Conservation (phyloP, 805 yeast genomes). For the Nakazawaea peltata region DNA sequence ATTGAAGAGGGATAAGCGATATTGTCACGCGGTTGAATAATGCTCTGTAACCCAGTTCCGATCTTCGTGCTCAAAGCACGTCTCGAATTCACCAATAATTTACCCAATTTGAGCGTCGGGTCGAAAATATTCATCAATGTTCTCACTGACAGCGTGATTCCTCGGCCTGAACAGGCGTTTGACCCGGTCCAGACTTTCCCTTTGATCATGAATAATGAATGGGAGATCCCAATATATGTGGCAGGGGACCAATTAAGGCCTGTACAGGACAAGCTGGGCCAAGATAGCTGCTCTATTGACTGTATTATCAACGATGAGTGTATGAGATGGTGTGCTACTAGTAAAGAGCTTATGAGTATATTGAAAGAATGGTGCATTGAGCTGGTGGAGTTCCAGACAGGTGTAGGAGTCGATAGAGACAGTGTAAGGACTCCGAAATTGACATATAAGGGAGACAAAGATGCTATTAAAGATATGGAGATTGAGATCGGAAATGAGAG, state of each 20-base stretch:
- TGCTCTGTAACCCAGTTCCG: slow-evolving; percentile 49
- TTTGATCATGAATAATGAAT: slow-evolving; percentile 56
- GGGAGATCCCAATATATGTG: slow-evolving; percentile 76
- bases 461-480: slow-evolving; percentile 33
- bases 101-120: too few relatives aligned
- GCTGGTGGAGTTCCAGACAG: slow-evolving; percentile 52
- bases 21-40: too few relatives aligned
- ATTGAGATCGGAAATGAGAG: slow-evolving; percentile 40
- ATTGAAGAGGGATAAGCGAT: too few relatives aligned
- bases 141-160: slow-evolving; percentile 59
- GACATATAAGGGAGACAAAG: slow-evolving; percentile 56
- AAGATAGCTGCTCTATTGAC: slow-evolving; percentile 58
- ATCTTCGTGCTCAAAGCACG: slow-evolving; percentile 73
- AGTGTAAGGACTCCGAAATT: slow-evolving; percentile 59
- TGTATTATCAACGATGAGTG: slow-evolving; percentile 67
- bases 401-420: slow-evolving; percentile 50
- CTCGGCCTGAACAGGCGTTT: slow-evolving; percentile 46
- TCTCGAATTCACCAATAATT: too few relatives aligned
- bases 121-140: slow-evolving; percentile 76
- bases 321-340: slow-evolving; percentile 51
- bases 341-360: slow-evolving; percentile 52
- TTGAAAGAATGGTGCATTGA: slow-evolving; percentile 81
- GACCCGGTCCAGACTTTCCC: slow-evolving; percentile 53
- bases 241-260: slow-evolving; percentile 45
- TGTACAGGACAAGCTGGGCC: slow-evolving; percentile 65